phyloP scores from a whole-genome alignment of 495 filamentous ascomycete genomes.

The Schizothecium vesticola region DNA sequence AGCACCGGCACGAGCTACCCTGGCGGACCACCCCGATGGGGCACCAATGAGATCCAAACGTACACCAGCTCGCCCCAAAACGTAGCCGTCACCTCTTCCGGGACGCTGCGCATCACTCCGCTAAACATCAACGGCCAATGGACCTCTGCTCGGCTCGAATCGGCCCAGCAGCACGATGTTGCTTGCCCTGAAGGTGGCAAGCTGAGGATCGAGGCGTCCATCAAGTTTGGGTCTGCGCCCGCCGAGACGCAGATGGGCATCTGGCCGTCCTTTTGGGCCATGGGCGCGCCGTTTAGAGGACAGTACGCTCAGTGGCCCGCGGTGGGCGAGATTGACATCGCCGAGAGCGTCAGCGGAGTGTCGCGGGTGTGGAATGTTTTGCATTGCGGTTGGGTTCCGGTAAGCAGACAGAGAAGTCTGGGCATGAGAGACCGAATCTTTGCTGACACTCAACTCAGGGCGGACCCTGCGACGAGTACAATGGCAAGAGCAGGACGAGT shows the following conservation, averaged over 20 bases:
- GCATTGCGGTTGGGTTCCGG: slow-evolving; percentile 40
- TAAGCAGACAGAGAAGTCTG: background rate
- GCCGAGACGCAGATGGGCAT: slow-evolving; percentile 36
- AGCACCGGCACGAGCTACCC: slow-evolving; percentile 27
- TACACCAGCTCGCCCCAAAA: slow-evolving; percentile 26
- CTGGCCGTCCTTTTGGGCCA: slow-evolving; percentile 48
- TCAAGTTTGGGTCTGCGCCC: slow-evolving; percentile 34
- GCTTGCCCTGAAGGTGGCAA: slow-evolving; percentile 29
- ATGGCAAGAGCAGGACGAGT: slow-evolving; percentile 27
- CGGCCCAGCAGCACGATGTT: slow-evolving; percentile 25
- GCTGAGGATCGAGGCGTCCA: slow-evolving; percentile 33
- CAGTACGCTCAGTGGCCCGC: slow-evolving; percentile 35
- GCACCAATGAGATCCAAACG: slow-evolving; percentile 28
- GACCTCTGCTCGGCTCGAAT: slow-evolving; percentile 44
- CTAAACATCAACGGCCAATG: slow-evolving; percentile 21
- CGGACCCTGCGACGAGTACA: slow-evolving; percentile 41
- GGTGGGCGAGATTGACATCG: slow-evolving; percentile 44
- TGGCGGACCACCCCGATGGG: slow-evolving; percentile 26
- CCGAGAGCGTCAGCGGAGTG: slow-evolving; percentile 41
- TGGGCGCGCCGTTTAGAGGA: slow-evolving; percentile 33
- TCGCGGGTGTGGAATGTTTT: slow-evolving; percentile 36
- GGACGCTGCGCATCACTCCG: slow-evolving; percentile 20
- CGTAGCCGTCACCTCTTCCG: slow-evolving; percentile 17
- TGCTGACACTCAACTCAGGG: slow-evolving; percentile 4
- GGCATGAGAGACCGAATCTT: background rate